These are phyloP conservation scores for Leishmania aethiopica DNA, from an alignment of 208 protist genomes.

Conservation along the genomic window DNA sequence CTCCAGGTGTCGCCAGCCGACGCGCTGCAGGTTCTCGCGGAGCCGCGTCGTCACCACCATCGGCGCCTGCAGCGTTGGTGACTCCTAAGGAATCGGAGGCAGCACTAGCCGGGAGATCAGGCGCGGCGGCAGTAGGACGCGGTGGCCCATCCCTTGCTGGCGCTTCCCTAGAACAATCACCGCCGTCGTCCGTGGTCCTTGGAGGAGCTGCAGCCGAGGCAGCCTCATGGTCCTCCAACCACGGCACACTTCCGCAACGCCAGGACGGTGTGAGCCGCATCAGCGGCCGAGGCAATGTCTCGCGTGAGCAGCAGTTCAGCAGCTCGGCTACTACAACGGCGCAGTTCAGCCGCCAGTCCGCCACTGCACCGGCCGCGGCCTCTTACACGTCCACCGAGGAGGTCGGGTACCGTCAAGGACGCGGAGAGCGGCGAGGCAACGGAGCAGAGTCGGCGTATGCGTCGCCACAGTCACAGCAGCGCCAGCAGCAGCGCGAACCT, in stretches of 20 bases:
- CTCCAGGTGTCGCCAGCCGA: not conserved
- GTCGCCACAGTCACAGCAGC: not conserved
- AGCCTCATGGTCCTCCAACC: not conserved
- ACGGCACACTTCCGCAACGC: not conserved
- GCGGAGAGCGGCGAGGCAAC: slow-evolving; percentile 3
- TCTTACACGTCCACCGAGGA: not conserved
- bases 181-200: not conserved
- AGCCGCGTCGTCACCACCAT: not conserved
- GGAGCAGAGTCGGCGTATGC: not conserved
- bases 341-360: not conserved
- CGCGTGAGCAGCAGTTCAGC: not conserved
- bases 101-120: not conserved
- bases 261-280: not conserved
- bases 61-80: not conserved
- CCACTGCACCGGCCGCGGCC: not conserved
- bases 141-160: not conserved
- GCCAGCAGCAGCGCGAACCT: slow-evolving; percentile 4
- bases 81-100: not conserved
- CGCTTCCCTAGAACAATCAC: not conserved
- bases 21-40: not conserved
- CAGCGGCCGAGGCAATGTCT: not conserved
- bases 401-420: not conserved
- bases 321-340: not conserved
- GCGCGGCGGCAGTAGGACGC: not conserved
- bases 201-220: not conserved